Evolutionary conservation across 305 asterid genomes (phyloP).

Genomic region (Solanum aculeatissimum): DNA sequence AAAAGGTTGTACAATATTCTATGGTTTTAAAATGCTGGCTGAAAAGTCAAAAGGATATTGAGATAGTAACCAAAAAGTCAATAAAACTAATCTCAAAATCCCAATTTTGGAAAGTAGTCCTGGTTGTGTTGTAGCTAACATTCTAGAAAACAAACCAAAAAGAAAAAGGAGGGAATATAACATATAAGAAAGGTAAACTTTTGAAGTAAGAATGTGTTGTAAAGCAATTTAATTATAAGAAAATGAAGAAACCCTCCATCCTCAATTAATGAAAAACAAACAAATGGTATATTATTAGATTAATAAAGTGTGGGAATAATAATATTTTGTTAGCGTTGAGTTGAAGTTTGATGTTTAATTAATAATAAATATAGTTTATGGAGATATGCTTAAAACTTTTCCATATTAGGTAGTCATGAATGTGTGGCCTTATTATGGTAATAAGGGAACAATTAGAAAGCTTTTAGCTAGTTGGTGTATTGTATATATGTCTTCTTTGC

Average conservation of each 20-base stretch:
- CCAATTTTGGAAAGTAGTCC: not conserved
- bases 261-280: not conserved
- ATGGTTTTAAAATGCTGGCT: not conserved
- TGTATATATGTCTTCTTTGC: slow-evolving; percentile 7
- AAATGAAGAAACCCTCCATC: not conserved
- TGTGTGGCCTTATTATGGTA: slow-evolving; percentile 41
- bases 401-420: slow-evolving; percentile 42
- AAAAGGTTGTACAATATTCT: not conserved
- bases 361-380: not conserved
- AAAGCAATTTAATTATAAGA: slow-evolving; percentile 11
- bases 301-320: not conserved
- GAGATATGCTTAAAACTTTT: slow-evolving; percentile 13
- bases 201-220: slow-evolving; percentile 27
- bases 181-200: not conserved
- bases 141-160: not conserved
- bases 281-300: not conserved
- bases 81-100: not conserved
- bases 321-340: not conserved
- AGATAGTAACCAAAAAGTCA: not conserved
- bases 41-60: not conserved
- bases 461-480: not conserved
- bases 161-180: not conserved
- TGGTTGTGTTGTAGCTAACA: not conserved
- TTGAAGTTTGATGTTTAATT: not conserved
- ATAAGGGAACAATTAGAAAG: slow-evolving; percentile 32